Evolutionary conservation across 1,284 basidiomycete genomes (phyloP), one percentile per base, ranked within the genome.

Genomic region (Bondarzewia mesenterica): DNA sequence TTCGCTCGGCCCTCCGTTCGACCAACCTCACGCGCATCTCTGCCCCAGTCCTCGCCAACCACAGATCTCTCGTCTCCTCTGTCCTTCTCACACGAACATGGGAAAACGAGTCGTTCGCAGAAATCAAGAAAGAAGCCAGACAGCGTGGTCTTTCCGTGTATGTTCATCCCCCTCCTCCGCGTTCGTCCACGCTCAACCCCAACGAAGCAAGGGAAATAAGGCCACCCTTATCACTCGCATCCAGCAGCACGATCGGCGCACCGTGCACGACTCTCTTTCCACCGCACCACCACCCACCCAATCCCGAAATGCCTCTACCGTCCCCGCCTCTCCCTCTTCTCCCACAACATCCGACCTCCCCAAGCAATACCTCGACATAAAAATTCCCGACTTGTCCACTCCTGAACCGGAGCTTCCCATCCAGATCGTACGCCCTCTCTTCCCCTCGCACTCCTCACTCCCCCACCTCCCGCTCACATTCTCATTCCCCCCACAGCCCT

Each of bases 21-120:
- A 20, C 50, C 25, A 23, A 48, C 35, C 32, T 15, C 23, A 44
- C 44, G 44, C 54, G 48, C 39, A 45, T 52, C 37, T 38, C 55
- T 44, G 46, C 39, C 26, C 7, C 20, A 57, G 54, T 42, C 32
- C 56, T 16, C 58, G 63, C 38, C 56, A n/a, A n/a, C n/a, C n/a
- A n/a, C n/a, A n/a, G n/a, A n/a, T n/a, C 57, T 12, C 73, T 88
- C 48, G 84, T 80, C 37, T 87, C 84, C 7, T 75, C 83, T 8
- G 80, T 83, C 25, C 73, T 88, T 36, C 74, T 87, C 52, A 75
- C 73, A 39, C 75, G 76, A 51, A 72, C 77, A 50, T 83, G 80
- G 74, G 77, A 80, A 63, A 78, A 73, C 63, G 74, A 82, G 60
- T 76, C 77, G 42, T 66, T 85, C 46, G 68, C 70, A 7, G 73